Conservation (phyloP, 805 yeast genomes). For the Peterozyma toletana region DNA sequence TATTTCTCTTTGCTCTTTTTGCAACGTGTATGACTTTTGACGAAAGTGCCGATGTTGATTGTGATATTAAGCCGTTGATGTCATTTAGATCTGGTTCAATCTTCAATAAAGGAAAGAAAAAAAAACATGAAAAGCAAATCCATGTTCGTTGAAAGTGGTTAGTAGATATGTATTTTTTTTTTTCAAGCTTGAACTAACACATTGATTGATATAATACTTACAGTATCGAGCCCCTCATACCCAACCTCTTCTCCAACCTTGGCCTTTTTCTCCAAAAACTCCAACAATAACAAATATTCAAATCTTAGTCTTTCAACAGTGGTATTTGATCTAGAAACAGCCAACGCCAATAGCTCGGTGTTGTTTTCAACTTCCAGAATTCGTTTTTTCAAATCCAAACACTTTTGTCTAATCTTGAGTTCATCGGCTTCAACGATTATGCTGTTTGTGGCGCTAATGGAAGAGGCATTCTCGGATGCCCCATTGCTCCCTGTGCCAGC, state of each 20-base stretch:
- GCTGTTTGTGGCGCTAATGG: too few relatives aligned
- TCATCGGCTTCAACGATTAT: neutral
- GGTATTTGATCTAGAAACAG: slow-evolving; percentile 69
- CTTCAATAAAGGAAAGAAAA: neutral
- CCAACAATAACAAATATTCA: slow-evolving; percentile 76
- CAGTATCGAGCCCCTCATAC: neutral
- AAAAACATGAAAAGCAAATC: too few relatives aligned
- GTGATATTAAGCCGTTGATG: slow-evolving; percentile 15
- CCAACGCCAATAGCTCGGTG: slow-evolving; percentile 69
- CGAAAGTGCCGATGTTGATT: slow-evolving; percentile 17
- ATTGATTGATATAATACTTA: slow-evolving; percentile 1
- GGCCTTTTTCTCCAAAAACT: slow-evolving; percentile 62
- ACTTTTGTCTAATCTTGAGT: slow-evolving; percentile 15
- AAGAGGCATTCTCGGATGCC: too few relatives aligned
- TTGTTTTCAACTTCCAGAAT: slow-evolving; percentile 67
- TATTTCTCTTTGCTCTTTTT: neutral
- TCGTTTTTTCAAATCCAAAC: slow-evolving; percentile 63
- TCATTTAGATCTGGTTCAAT: slow-evolving; percentile 11
- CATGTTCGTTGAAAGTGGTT: neutral
- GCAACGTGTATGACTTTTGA: slow-evolving; percentile 11
- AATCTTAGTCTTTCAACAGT: slow-evolving; percentile 73
- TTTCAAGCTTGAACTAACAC: too few relatives aligned
- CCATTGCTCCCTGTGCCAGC: too few relatives aligned
- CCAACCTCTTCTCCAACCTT: neutral
- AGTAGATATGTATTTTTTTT: too few relatives aligned